phyloP scores from a whole-genome alignment of 2,329 filamentous ascomycete species.

The Colletotrichum falcatum region DNA sequence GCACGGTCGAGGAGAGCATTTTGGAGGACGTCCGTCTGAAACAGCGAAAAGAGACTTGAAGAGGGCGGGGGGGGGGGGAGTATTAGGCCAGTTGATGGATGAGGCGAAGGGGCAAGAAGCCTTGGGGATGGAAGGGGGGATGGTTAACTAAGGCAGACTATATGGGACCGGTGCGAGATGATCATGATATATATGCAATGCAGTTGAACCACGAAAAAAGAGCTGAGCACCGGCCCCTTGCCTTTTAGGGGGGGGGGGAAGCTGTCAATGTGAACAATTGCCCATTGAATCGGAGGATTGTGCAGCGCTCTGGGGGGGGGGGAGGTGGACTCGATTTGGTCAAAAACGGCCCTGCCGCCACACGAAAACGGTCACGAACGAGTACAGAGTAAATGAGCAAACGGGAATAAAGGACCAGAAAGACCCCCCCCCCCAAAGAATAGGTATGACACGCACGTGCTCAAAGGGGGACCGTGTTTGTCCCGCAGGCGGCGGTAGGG shows the following conservation, averaged over 20 bases:
- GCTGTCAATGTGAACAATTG: background rate
- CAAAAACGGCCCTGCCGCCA: background rate
- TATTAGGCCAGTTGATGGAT: background rate
- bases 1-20: conserved; percentile 5
- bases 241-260: background rate
- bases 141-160: too few species aligned
- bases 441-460: background rate
- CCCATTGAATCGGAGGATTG: background rate
- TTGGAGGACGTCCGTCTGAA: background rate
- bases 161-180: background rate
- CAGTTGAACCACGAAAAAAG: background rate
- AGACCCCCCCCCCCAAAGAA: too few species aligned
- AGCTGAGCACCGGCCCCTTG: background rate
- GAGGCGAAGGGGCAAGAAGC: background rate
- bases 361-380: background rate
- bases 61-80: background rate
- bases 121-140: background rate
- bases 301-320: too few species aligned
- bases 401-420: background rate
- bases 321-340: too few species aligned
- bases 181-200: background rate
- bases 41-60: too few species aligned
- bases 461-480: background rate
- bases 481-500: too few species aligned
- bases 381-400: background rate